A percentile compares a stretch with the other conserved stretches of the same genome.
Evolutionary conservation across 495 filamentous ascomycete genomes (phyloP).

Genomic region (Apiosordaria backusii): DNA sequence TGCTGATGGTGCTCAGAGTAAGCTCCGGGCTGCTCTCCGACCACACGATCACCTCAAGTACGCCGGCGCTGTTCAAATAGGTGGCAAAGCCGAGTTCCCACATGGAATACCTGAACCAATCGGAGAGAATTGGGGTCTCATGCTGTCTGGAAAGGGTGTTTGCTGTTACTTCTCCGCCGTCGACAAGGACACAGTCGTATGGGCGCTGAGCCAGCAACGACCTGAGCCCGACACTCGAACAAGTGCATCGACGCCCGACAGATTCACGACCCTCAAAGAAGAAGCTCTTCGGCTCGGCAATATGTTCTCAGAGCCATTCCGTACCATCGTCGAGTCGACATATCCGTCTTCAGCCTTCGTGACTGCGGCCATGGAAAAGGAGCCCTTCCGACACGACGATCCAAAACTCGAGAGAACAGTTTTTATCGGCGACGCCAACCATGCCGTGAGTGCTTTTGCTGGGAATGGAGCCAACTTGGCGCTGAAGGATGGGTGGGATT

Average conservation of each 20-base stretch:
- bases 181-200: slow-evolving; percentile 32
- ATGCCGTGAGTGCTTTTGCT: slow-evolving; percentile 45
- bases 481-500: slow-evolving; percentile 40
- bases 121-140: slow-evolving; percentile 33
- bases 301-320: slow-evolving; percentile 31
- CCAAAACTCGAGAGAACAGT: slow-evolving; percentile 20
- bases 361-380: slow-evolving; percentile 35
- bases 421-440: slow-evolving; percentile 45
- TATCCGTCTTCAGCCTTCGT: slow-evolving; percentile 27
- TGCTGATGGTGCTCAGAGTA: slow-evolving; percentile 40
- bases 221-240: slow-evolving; percentile 9
- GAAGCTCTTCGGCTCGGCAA: slow-evolving; percentile 27
- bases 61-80: slow-evolving; percentile 32
- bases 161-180: slow-evolving; percentile 36
- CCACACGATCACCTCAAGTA: slow-evolving; percentile 35
- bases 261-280: slow-evolving; percentile 20
- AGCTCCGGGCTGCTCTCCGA: slow-evolving; percentile 33
- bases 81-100: slow-evolving; percentile 28
- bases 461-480: slow-evolving; percentile 43
- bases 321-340: slow-evolving; percentile 31
- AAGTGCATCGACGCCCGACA: slow-evolving; percentile 2
- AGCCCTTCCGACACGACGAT: slow-evolving; percentile 33
- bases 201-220: slow-evolving; percentile 32
- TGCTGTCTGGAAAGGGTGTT: slow-evolving; percentile 29
- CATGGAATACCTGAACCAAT: slow-evolving; percentile 26